Evolutionary conservation across 768 basidiomycete species (phyloP), one percentile per base, ranked within the genome.

Genomic region (Coprinopsis cinerea): DNA sequence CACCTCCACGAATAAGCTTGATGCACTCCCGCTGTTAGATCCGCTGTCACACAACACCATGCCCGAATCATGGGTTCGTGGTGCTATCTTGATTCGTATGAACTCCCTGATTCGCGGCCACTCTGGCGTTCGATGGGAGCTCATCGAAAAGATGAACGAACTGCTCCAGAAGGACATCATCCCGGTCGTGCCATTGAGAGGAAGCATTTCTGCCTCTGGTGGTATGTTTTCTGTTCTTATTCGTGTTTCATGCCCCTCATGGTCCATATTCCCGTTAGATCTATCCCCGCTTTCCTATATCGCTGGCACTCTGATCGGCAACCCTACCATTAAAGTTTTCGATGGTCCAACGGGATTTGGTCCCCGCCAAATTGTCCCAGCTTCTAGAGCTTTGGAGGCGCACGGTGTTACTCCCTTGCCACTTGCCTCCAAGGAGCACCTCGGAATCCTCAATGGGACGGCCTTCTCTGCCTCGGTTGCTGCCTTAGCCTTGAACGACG

Each of bases 91-190:
- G 9, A 75, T 94, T 57, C 87, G 91, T 56, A 85, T 89, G 75
- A 94, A 93, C 66, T 91, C 88, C 3, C 79, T 94, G 36, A 82
- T 91, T 47, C 83, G 91, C 4, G 91, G 90, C 0, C 92, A 93
- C 67, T 91, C 88, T 18, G 92, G 87, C 27, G 81, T 94, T 11
- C 78, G 90, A 30, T 83, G 83, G 77, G 81, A 84, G 53, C 77
- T 93, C 44, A 78, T 93, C 51, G 75, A 88, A 63, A 82, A 82
- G 59, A 90, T 94, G 81, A 77, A 76, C 52, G 74, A 78, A 17
- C 74, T 92, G 36, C 77, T 94, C 34, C 68, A 71, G 26, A 79
- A 80, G 53, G 81, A 88, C 55, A 76, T 93, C 58, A 88, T 81
- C 4, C 86, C 88, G 0, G 65, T 92, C 14, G 85, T 94, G 15